Evolutionary conservation across 345 rosid genomes (phyloP).

Genomic region (Eucalyptus microcorys): DNA sequence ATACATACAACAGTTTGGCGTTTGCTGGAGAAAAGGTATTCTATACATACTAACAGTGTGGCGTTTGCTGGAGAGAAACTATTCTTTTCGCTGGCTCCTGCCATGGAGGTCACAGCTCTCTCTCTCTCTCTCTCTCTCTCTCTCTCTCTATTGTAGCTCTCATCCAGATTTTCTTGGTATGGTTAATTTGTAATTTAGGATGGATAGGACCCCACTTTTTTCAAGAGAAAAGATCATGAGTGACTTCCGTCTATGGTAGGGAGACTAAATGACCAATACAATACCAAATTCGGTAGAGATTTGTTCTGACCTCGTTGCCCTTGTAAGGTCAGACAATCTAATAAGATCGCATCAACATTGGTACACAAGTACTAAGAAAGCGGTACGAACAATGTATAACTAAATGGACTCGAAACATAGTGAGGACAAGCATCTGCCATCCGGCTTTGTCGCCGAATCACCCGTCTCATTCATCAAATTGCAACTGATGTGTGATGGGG

Average conservation of each 20-base stretch:
- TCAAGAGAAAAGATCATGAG: background rate
- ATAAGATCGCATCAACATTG: background rate
- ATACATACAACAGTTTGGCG: too few relatives aligned
- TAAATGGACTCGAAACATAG: background rate
- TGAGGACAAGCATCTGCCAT: background rate
- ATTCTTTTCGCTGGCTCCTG: slow-evolving; percentile 11
- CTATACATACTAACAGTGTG: background rate
- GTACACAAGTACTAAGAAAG: background rate
- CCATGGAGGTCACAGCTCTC: background rate
- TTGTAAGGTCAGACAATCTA: background rate
- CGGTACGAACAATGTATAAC: background rate
- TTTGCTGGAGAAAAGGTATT: too few relatives aligned
- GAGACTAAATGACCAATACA: background rate
- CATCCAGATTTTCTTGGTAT: background rate
- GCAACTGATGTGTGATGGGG: background rate
- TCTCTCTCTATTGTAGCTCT: background rate
- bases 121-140: too few relatives aligned
- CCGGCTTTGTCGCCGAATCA: background rate
- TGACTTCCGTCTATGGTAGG: background rate
- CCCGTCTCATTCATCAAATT: background rate
- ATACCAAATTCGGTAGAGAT: background rate
- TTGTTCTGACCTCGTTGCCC: background rate
- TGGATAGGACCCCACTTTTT: background rate
- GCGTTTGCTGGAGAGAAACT: slow-evolving; percentile 7
- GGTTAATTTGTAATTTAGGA: background rate